These are phyloP conservation scores for Gossypium anomalum DNA, from an alignment of 345 rosid genomes.

Conservation along the genomic window DNA sequence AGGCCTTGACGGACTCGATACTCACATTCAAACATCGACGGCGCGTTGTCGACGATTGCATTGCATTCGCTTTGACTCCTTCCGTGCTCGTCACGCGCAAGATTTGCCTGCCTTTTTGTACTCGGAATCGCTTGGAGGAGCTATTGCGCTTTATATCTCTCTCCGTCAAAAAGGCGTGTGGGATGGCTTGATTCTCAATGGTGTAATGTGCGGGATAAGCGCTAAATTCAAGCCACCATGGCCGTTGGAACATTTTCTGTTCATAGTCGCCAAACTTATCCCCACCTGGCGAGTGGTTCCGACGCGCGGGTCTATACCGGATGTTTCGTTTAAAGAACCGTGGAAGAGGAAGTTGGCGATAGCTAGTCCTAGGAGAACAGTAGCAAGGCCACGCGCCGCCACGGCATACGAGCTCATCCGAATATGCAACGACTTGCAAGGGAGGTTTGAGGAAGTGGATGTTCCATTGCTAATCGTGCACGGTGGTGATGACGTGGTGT, in stretches of 20 bases:
- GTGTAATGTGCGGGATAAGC: slow-evolving; percentile 95
- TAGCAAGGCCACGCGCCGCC: slow-evolving; percentile 70
- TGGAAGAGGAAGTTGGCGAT: slow-evolving; percentile 75
- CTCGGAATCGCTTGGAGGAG: no score
- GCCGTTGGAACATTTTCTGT: slow-evolving; percentile 81
- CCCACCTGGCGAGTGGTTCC: slow-evolving; percentile 94
- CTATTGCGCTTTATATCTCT: no score
- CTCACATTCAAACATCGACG: no score
- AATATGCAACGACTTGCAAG: slow-evolving; percentile 68
- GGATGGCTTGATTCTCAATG: slow-evolving; percentile 78
- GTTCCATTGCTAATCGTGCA: slow-evolving; percentile 73
- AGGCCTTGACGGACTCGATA: no score
- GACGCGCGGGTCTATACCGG: slow-evolving; percentile 72
- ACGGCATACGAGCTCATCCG: slow-evolving; percentile 78
- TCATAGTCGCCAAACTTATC: slow-evolving; percentile 51
- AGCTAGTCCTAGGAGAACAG: slow-evolving; percentile 58
- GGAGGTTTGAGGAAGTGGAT: slow-evolving; percentile 73
- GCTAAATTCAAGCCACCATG: slow-evolving; percentile 85
- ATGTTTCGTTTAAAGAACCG: slow-evolving; percentile 65
- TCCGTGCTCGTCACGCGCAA: no score
- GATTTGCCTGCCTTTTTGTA: no score
- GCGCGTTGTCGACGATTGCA: no score
- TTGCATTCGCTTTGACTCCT: no score
- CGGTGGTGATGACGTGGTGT: slow-evolving; percentile 75
- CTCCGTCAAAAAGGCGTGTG: slow-evolving; percentile 65